Evolutionary conservation across 768 basidiomycete species (phyloP), one percentile per base, ranked within the genome.

Genomic region (Boletus rufocinnamomeus): DNA sequence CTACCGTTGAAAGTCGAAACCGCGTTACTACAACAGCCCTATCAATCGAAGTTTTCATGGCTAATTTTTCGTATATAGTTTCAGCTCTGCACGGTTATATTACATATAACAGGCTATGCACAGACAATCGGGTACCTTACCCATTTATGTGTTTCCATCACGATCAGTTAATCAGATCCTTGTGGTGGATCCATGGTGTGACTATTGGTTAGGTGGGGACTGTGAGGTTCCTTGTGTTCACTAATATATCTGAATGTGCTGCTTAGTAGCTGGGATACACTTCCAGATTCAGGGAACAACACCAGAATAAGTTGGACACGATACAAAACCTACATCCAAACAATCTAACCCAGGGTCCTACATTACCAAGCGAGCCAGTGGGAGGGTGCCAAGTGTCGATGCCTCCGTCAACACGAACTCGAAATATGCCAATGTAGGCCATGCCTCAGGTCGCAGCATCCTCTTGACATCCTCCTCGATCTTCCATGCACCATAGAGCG

Each of bases 371-470:
- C 11, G 25, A 28, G 27, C 19, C 25, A 56, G 11, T 9, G 35
- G 41, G 28, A 50, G 43, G 19, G 14, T 35, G 9, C 37, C 52
- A 28, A 51, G 41, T 23, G 11, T 40, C 35, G 47, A 61, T 1
- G 51, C 54, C 34, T 62, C 61, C 27, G 21, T 62, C 61, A 61
- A 54, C 43, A 50, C 35, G 34, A 63, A 61, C 34, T 61, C 62
- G n/a, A 57, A 63, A 41, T 37, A 37, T 14, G 38, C 34, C 37
- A 63, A 19, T 0, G 56, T 57, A 44, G 56, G 62, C 62, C 62
- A 63, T 7, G 55, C 52, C 43, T 62, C 62, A 0, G 43, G 37
- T 14, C 37, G 44, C 16, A 63, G 19, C 56, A n/a, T 58, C 45
- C 17, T 45, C 44, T 45, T 58, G 47, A 63, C 41, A 23, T 47